Base-by-base conservation (phyloP, 805 yeast genomes). In the Metschnikowia proteae region DNA sequence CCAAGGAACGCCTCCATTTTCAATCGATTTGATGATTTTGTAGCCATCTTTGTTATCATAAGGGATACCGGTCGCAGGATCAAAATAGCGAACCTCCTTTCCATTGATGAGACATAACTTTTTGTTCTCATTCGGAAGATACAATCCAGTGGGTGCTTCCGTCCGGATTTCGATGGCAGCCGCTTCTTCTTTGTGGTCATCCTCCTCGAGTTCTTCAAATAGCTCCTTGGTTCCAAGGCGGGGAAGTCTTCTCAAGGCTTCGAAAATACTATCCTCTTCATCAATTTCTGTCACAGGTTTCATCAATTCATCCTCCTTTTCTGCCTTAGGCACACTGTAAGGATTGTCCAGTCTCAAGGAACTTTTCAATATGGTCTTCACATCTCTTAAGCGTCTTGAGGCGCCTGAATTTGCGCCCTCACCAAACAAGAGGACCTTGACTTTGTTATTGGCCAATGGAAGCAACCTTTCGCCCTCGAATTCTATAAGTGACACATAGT, bases 41-140 rank as follows among this genome's bases (percentile, higher is more conserved):
- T 83, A 89, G n/a, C 92, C 84, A 41, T 86, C 91, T 52, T 89
- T 86, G 54, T 84, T 84, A 43, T 84, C 78, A 66, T 94, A 94
- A 1, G 96, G 95, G 45, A 94, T 79, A 33, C 96, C 96, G 28
- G 86, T 82, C 33, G 80, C 76, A 0, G 98, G 98, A 70, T 92
- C 98, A 54, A 86, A 83, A 65, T 88, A 92, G 60, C 81, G 78
- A 13, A 94, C 96, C 41, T 82, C 83, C 43, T 78, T 78, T 2
- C 96, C 96, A 3, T 89, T 82, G 38, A 91, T 82, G 26, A 84
- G 71, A 74, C 96, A 86, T 58, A 75, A 66, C 66, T 81, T 78
- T 64, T 81, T 83, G 45, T 75, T 75, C 28, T 87, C 89, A 63
- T 75, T 87, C 36, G 89, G 85, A 49, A 85, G 69, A 53, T 83